Base-by-base conservation (phyloP, 129 eudicot genomes). In the Gnaphalium uliginosum region DNA sequence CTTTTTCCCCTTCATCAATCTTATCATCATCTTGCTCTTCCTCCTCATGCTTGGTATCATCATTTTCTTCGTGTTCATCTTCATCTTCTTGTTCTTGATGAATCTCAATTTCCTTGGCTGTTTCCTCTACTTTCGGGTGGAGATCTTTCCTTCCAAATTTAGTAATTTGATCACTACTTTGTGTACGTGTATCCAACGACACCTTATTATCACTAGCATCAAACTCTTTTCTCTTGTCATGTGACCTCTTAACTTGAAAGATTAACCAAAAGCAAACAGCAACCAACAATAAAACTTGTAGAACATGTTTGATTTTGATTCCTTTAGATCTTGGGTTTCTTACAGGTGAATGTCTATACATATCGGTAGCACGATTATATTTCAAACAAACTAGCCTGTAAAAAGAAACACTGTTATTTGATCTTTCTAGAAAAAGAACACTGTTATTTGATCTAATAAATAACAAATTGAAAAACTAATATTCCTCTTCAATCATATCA, bases 201-300 rank as follows among this genome's bases (percentile, higher is more conserved):
- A 73, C 76, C 54, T 82, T 85, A 7, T 69, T 74, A 80, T 81
- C 85, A 46, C 25, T 72, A 21, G 68, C 86, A 32, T 84, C 95
- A 63, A 90, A 84, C 62, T 86, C 89, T 61, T 80, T 90, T 69
- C 76, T 92, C 71, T 87, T 90, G 69, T 89, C 88, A 32, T 92
- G 96, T 10, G 96, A 90, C 72, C 87, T 88, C 78, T 88, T 90
- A 70, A 93, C 82, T 83, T 90, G 98, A 81, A 88, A 94, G 51
- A 88, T 57, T 64, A 94, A 81, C 98, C 98, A 94, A 72, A 88
- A 76, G 82, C 91, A 88, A 68, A 94, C 80, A 67, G 91, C 98
- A 81, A 88, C 65, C 82, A 94, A 78, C 76, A 90, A 43, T 79
- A 85, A 79, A 72, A 90, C 76, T 73, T 90, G 98, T n/a, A 94